Conservation (phyloP, 495 filamentous ascomycete genomes). For the Tuber brumale region DNA sequence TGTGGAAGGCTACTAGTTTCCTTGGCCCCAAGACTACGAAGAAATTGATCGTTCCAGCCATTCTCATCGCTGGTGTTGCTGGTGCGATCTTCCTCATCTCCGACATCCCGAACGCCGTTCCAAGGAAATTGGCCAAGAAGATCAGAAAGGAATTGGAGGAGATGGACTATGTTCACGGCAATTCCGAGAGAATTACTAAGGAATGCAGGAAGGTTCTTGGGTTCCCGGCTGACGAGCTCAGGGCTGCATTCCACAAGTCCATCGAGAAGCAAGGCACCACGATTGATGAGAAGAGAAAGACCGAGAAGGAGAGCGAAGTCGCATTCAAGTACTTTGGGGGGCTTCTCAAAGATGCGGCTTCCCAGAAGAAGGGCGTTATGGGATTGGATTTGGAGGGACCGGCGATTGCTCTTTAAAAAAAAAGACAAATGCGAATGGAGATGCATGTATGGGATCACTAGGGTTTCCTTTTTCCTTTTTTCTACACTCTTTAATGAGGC, state of each 20-base stretch:
- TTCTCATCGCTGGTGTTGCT: slow-evolving; percentile 69
- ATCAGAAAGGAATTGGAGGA: slow-evolving; percentile 67
- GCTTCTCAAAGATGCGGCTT: slow-evolving; percentile 65
- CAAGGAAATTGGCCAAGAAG: slow-evolving; percentile 76
- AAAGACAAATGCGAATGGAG: neutral
- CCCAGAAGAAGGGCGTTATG: slow-evolving; percentile 66
- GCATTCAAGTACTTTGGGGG: slow-evolving; percentile 84
- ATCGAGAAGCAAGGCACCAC: slow-evolving; percentile 72
- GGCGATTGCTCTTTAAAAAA: neutral
- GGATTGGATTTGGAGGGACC: slow-evolving; percentile 70
- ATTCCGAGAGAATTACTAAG: slow-evolving; percentile 70
- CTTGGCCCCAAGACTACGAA: slow-evolving; percentile 79
- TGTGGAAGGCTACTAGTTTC: slow-evolving; percentile 67
- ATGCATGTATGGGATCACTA: neutral
- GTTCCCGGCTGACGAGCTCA: slow-evolving; percentile 73
- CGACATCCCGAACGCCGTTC: slow-evolving; percentile 80
- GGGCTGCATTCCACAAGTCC: slow-evolving; percentile 67
- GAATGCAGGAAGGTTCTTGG: slow-evolving; percentile 82
- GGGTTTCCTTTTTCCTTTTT: slow-evolving; percentile 2
- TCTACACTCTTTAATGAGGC: slow-evolving; percentile 1
- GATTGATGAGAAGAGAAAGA: slow-evolving; percentile 71
- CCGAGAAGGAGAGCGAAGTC: slow-evolving; percentile 64
- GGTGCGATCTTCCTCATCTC: slow-evolving; percentile 71
- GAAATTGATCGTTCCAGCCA: slow-evolving; percentile 70
- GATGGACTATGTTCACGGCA: slow-evolving; percentile 87